A percentile compares a stretch with the other conserved stretches of the same genome.
Evolutionary conservation across 202 grass and related monocot genomes (phyloP).

Genomic region (Setaria viridis): DNA sequence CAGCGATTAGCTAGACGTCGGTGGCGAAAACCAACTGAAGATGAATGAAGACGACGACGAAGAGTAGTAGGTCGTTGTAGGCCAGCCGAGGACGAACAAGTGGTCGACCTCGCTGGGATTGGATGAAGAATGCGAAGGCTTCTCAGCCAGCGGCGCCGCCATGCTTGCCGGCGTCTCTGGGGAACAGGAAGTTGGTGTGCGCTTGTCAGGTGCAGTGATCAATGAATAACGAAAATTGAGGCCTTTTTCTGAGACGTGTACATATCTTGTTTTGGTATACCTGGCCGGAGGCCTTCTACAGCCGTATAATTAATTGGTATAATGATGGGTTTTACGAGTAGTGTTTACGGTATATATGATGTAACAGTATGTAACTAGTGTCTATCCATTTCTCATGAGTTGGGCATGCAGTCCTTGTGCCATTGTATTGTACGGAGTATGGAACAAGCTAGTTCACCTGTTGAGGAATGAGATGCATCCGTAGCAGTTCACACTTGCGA

Average conservation of each 20-base stretch:
- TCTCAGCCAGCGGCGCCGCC: not conserved
- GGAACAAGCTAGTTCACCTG: slow-evolving; percentile 11
- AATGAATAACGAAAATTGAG: slow-evolving; percentile 6
- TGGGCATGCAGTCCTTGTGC: not conserved
- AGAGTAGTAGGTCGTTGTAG: slow-evolving; percentile 34
- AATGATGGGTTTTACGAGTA: slow-evolving; percentile 9
- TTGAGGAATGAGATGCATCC: not conserved
- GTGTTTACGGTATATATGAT: slow-evolving; percentile 24
- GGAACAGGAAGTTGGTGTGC: slow-evolving; percentile 8
- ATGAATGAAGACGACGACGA: not conserved
- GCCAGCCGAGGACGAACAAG: slow-evolving; percentile 39
- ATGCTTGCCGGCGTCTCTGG: not conserved
- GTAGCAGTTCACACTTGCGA: not conserved
- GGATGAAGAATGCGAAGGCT: not conserved
- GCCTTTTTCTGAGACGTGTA: slow-evolving; percentile 28
- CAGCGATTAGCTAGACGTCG: slow-evolving; percentile 49
- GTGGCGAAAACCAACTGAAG: not conserved
- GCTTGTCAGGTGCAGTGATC: slow-evolving; percentile 19
- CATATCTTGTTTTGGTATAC: slow-evolving; percentile 46
- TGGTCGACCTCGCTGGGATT: slow-evolving; percentile 32
- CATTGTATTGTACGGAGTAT: slow-evolving; percentile 45
- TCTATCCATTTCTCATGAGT: not conserved
- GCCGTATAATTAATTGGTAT: not conserved
- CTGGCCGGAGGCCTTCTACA: slow-evolving; percentile 29
- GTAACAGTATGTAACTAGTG: slow-evolving; percentile 41